Evolutionary conservation across 176 grass and related monocot genomes (phyloP), one percentile per base, ranked within the genome.

Genomic region (Eragrostis curvula): DNA sequence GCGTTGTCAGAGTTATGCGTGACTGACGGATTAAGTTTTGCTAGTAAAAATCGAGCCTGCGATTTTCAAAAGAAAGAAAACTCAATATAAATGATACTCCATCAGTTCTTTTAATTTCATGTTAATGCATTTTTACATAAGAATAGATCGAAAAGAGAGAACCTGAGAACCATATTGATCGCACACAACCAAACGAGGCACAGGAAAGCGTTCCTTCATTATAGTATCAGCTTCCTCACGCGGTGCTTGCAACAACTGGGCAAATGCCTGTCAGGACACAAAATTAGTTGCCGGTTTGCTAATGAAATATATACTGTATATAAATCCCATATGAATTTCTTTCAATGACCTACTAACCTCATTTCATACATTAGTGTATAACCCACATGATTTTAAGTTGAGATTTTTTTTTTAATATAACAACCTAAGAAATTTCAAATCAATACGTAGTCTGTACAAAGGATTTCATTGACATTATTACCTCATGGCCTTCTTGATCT

Each of bases 161-260:
- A 97, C 95, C 95, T 97, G 95, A 78, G 92, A 97, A 60, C 95
- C 92, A 83, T 97, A 84, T 90, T 97, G 95, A 85, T 97, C 92
- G 15, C 95, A 97, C 64, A 93, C 87, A 59, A 92, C 92, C 63
- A 97, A 89, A 81, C 95, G 92, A 71, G 95, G 95, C 58, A 89
- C 92, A 77, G 95, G 95, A 87, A 94, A 97, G 12, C 92, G 85
- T 53, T 97, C 95, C 65, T 89, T 94, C 48, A 79, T 93, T 87
- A 94, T 84, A 49, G 74, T 46, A 87, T 93, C 90, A 87, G 92
- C 92, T 73, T 97, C 92, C 45, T 92, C 95, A 15, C 71, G 73
- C 56, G 95, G 95, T 72, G 88, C 90, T 89, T 83, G 87, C 59
- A 97, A 87, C 76, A 97, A 91, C 77, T 92, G 84, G 25, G 92